Base-by-base conservation (phyloP, 257 asterid genomes). In the Solanum arcanum region DNA sequence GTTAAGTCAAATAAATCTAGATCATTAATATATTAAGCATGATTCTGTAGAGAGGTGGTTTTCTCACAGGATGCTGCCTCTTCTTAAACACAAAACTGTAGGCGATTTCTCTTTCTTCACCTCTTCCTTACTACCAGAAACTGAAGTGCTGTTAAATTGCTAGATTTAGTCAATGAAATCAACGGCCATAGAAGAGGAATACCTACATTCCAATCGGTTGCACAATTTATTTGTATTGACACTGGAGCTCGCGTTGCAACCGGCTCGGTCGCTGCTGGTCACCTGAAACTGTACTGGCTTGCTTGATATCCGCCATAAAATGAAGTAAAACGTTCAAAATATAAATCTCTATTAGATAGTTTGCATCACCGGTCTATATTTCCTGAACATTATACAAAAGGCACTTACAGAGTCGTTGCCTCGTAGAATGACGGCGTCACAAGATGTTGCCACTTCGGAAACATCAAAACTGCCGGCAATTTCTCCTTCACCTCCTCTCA, bases 111-210 rank as follows among this genome's bases (percentile, higher is more conserved):
- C 80, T 73, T 73, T 59, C 86, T 91, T 69, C 49, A 82, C 23
- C 59, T 90, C 90, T 83, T 84, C 91, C 74, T 80, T 84, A 35
- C 49, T 68, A 18, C 25, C 44, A 56, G 86, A 89, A 62, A 88
- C 25, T 6, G 92, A 52, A 76, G 76, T 89, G 85, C 89, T 87
- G 88, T 88, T 86, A 89, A 88, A 75, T 87, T 87, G 27, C 33
- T 86, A 6, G 93, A 88, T 12, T 83, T 74, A 21, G 96, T 97
- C 29, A 96, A 95, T 35, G 92, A 91, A 27, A 94, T 86, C 90
- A 94, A 90, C 87, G 95, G 97, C 64, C 97, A 95, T 9, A 94
- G 75, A 13, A 94, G 91, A 29, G 98, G 98, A 69, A 95, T 93
- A 49, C 94, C 93, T 86, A 88, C 97, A 87, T 95, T 94, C 95